phyloP scores from a whole-genome alignment of 148 eudicot species.

The Agrostemma githago region DNA sequence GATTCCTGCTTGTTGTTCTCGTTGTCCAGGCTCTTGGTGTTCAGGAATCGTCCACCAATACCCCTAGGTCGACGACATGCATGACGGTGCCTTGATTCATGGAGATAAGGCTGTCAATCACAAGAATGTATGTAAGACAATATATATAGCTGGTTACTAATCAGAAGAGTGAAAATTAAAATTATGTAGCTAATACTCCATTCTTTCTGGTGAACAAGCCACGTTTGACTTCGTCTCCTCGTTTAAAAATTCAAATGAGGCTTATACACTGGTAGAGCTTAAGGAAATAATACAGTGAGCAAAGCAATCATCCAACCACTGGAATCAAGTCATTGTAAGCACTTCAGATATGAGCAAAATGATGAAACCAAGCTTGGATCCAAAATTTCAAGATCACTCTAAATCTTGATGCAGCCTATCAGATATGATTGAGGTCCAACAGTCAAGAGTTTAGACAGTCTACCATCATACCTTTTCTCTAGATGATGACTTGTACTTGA shows the following conservation, averaged over 20 bases:
- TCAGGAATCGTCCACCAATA: constrained; percentile 40
- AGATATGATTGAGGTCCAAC: background rate
- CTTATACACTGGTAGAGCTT: background rate
- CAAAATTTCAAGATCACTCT: background rate
- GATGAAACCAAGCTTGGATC: background rate
- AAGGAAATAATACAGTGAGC: background rate
- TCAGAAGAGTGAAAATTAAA: background rate
- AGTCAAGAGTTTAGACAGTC: background rate
- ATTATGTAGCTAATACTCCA: background rate
- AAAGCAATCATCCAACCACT: background rate
- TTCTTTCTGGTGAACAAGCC: background rate
- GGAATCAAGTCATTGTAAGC: background rate
- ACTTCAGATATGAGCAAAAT: background rate
- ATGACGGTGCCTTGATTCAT: constrained; percentile 43
- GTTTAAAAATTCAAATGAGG: background rate
- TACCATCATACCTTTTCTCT: constrained; percentile 32
- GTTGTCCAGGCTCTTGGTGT: constrained; percentile 25
- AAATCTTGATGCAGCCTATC: background rate
- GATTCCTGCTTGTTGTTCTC: background rate
- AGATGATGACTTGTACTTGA: constrained; percentile 22
- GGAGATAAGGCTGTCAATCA: constrained; percentile 35
- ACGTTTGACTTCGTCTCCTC: background rate
- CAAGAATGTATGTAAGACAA: background rate
- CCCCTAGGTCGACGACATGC: constrained; percentile 46
- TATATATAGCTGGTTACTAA: background rate